Evolutionary conservation across 2,329 filamentous ascomycete genomes (phyloP).

Genomic region (Trichoderma cornu-damae): DNA sequence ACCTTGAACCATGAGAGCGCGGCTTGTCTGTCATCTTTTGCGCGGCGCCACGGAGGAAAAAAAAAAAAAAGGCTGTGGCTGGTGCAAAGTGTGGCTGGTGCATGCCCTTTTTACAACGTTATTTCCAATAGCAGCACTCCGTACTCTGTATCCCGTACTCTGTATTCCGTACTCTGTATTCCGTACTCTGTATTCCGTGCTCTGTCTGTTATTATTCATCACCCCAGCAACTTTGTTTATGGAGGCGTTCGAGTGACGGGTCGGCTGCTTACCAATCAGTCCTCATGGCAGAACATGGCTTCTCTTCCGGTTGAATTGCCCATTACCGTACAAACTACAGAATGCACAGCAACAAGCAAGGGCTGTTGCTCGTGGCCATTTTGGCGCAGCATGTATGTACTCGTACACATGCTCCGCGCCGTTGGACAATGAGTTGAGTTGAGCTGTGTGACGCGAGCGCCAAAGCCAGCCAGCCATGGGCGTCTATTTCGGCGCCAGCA

Average conservation of each 20-base stretch:
- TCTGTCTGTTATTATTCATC: too few relatives aligned
- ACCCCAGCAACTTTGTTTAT: too few relatives aligned
- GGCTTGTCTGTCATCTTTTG: constrained; percentile 19
- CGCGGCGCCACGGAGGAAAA: constrained; percentile 11
- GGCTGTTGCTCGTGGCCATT: neutral
- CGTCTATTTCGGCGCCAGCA: neutral
- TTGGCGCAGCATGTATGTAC: too few relatives aligned
- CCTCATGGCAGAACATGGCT: neutral
- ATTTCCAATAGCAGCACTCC: neutral
- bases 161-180: too few relatives aligned
- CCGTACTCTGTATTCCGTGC: too few relatives aligned
- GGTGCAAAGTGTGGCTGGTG: constrained; percentile 2
- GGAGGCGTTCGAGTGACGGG: neutral
- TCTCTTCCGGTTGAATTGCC: neutral
- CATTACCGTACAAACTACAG: neutral
- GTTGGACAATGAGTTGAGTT: neutral
- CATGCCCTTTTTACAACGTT: too few relatives aligned
- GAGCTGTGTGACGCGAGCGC: constrained; percentile 4
- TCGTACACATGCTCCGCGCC: too few relatives aligned
- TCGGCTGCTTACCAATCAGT: neutral
- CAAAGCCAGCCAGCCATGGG: neutral
- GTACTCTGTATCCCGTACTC: too few relatives aligned
- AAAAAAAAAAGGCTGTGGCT: constrained; percentile 10
- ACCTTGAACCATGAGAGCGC: too few relatives aligned
- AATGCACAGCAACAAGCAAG: neutral